Conservation (phyloP, 495 filamentous ascomycete genomes). For the Xeromyces bisporus region DNA sequence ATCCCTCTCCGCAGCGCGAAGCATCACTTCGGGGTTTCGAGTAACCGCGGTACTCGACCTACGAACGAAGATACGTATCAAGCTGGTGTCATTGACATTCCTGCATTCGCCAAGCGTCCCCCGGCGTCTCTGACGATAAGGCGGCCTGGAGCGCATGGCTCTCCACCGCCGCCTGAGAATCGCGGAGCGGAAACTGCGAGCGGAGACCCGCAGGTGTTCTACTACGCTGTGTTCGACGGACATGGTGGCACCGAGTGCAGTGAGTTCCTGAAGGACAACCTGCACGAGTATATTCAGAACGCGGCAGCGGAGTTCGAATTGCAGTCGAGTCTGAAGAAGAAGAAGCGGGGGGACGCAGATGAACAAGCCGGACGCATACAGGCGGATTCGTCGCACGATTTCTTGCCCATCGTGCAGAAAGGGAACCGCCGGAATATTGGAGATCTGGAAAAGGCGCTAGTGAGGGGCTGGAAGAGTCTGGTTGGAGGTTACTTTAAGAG, state of each 20-base stretch:
- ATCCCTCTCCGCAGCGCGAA: slow-evolving; percentile 88
- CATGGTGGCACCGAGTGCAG: slow-evolving; percentile 87
- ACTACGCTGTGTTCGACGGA: slow-evolving; percentile 91
- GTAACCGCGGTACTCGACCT: slow-evolving; percentile 62
- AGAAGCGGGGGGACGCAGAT: slow-evolving; percentile 6
- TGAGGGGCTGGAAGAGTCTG: slow-evolving; percentile 62
- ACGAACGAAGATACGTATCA: slow-evolving; percentile 93
- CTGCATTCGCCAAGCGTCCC: slow-evolving; percentile 71
- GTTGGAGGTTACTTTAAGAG: slow-evolving; percentile 89
- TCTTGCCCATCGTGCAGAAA: slow-evolving; percentile 23
- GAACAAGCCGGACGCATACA: slow-evolving; percentile 2
- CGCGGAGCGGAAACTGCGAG: slow-evolving; percentile 51
- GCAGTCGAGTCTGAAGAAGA: slow-evolving; percentile 41
- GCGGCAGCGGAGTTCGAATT: slow-evolving; percentile 56
- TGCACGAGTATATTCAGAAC: slow-evolving; percentile 82
- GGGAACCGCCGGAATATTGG: slow-evolving; percentile 19
- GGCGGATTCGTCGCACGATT: slow-evolving; percentile 5
- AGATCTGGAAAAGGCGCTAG: slow-evolving; percentile 46
- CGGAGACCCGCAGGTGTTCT: slow-evolving; percentile 90
- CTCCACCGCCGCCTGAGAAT: slow-evolving; percentile 21
- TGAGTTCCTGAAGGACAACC: slow-evolving; percentile 61
- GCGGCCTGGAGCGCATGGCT: slow-evolving; percentile 4
- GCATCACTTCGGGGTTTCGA: slow-evolving; percentile 76
- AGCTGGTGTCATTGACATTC: slow-evolving; percentile 81
- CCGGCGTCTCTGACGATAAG: slow-evolving; percentile 49